Conservation (phyloP, 2,329 filamentous ascomycete genomes). For the Byssoonygena ceratinophila region DNA sequence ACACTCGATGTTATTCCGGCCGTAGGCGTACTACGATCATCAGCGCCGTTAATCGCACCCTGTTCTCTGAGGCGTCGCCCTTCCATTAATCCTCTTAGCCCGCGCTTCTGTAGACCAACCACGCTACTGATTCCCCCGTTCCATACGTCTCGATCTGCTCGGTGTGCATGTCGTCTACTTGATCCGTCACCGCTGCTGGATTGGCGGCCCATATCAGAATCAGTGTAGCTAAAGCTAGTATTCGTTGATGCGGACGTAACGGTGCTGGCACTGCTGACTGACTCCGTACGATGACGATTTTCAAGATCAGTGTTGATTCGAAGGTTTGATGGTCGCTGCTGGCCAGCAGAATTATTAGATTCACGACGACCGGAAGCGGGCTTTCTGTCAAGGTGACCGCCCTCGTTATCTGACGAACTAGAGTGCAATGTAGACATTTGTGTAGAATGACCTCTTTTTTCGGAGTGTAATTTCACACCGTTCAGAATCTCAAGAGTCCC, state of each 20-base stretch:
- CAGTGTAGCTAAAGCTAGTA: conserved; percentile 31
- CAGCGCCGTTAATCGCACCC: conserved; percentile 25
- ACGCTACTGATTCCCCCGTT: conserved; percentile 63
- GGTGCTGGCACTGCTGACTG: conserved; percentile 30
- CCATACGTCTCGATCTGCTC: conserved; percentile 58
- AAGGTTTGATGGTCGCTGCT: conserved; percentile 20
- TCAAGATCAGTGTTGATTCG: conserved; percentile 33
- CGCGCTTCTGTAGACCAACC: conserved; percentile 89
- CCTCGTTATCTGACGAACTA: conserved; percentile 33
- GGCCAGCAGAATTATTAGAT: conserved; percentile 10
- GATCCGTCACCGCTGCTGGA: conserved; percentile 29
- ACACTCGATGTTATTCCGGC: conserved; percentile 1
- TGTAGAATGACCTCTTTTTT: conserved; percentile 10
- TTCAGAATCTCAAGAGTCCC: conserved; percentile 36
- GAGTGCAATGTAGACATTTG: conserved; percentile 22
- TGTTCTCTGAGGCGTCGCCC: conserved; percentile 60
- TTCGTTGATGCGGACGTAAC: conserved; percentile 31
- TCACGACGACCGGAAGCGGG: conserved; percentile 20
- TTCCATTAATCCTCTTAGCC: conserved; percentile 86
- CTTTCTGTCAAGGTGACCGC: conserved; percentile 1
- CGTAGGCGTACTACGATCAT: conserved; percentile 19
- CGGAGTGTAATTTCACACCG: conserved; percentile 23
- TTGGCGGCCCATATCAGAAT: conserved; percentile 23
- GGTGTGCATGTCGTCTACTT: conserved; percentile 29
- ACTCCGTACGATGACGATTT: conserved; percentile 31